These are phyloP conservation scores for Poa pratensis DNA, from an alignment of 176 grass and related monocot genomes.

Conservation along the genomic window DNA sequence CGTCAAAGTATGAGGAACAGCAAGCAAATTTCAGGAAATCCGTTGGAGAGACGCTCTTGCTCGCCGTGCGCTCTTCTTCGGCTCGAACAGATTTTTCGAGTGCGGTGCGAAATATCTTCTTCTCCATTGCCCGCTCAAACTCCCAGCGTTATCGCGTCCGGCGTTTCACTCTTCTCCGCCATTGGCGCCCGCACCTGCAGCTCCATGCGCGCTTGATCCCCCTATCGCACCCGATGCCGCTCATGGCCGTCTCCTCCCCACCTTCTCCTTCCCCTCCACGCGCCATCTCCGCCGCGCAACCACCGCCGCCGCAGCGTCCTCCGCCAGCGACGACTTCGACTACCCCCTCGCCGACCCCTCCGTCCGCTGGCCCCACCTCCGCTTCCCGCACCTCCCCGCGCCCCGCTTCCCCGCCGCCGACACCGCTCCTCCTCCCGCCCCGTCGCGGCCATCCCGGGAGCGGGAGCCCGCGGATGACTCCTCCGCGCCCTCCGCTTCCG, in stretches of 20 bases:
- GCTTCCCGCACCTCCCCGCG: slow-evolving; percentile 60
- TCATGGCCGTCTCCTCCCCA: slow-evolving; percentile 55
- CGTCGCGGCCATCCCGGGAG: slow-evolving; percentile 7
- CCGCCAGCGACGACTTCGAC: slow-evolving; percentile 56
- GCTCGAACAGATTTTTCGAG: background rate
- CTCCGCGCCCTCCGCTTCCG: background rate
- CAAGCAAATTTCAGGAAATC: no score
- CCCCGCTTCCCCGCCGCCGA: slow-evolving; percentile 46
- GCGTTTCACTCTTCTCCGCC: background rate
- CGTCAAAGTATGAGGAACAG: no score
- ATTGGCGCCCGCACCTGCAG: background rate
- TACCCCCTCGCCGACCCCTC: slow-evolving; percentile 84
- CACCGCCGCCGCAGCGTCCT: slow-evolving; percentile 22
- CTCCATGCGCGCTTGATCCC: slow-evolving; percentile 34
- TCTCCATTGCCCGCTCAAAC: slow-evolving; percentile 27
- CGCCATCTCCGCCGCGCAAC: slow-evolving; percentile 43
- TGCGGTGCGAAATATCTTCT: slow-evolving; percentile 32
- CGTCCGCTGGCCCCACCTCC: slow-evolving; percentile 82
- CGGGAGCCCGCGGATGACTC: slow-evolving; percentile 7
- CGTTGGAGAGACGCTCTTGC: no score
- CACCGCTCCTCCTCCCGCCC: background rate
- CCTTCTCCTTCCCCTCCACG: slow-evolving; percentile 39
- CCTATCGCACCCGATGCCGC: slow-evolving; percentile 38
- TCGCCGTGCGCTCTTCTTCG: background rate
- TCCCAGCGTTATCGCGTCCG: slow-evolving; percentile 40